phyloP scores from a whole-genome alignment of 2,329 filamentous ascomycete species.

The Scedosporium minutisporum region DNA sequence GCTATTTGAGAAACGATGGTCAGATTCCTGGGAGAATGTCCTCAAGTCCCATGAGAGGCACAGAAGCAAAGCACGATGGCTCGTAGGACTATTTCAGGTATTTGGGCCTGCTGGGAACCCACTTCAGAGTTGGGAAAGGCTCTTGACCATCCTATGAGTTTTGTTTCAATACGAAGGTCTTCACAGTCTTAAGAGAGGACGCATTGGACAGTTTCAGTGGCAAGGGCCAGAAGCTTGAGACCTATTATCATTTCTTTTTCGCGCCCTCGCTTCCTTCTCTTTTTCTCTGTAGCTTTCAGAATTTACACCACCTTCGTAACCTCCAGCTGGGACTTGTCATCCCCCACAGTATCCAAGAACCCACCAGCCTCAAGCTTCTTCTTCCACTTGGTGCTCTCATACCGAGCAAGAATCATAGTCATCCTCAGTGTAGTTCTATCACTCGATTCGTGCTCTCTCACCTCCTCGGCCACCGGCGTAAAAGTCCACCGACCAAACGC shows the following conservation, averaged over 20 bases:
- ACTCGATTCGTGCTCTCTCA: conserved; percentile 44
- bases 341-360: conserved; percentile 39
- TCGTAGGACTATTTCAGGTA: no score
- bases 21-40: no score
- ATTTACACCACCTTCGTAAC: conserved; percentile 40
- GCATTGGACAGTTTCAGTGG: no score
- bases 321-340: conserved; percentile 34
- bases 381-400: conserved; percentile 68
- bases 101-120: no score
- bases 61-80: no score
- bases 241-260: neutral
- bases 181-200: no score
- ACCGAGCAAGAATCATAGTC: conserved; percentile 65
- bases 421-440: conserved; percentile 52
- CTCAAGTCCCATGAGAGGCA: no score
- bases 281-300: neutral
- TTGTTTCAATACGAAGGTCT: no score
- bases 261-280: neutral
- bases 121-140: no score
- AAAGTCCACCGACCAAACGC: conserved; percentile 95
- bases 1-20: no score
- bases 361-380: conserved; percentile 56
- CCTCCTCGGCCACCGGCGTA: conserved; percentile 42
- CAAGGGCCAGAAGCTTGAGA: neutral
- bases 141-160: no score